phyloP scores from a whole-genome alignment of 202 grass and related monocot species.

The Zizania palustris region DNA sequence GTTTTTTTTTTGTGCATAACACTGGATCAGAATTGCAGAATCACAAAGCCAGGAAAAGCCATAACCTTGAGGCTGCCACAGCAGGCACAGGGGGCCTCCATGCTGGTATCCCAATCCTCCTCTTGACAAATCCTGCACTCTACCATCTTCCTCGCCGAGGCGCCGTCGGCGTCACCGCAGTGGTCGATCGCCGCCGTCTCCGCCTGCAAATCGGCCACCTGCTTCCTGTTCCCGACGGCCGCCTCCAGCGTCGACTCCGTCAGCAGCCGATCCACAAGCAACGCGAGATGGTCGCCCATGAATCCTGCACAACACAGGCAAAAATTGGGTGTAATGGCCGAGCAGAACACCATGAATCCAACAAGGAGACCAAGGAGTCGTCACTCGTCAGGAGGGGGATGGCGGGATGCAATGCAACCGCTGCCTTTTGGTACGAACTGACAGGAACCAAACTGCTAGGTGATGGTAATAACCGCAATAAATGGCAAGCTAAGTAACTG shows the following conservation, averaged over 20 bases:
- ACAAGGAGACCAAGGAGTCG: background rate
- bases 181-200: constrained; percentile 34
- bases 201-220: constrained; percentile 37
- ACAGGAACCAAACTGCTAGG: constrained; percentile 25
- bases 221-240: constrained; percentile 53
- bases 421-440: background rate
- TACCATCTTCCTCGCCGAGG: constrained; percentile 49
- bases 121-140: constrained; percentile 99
- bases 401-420: constrained; percentile 29
- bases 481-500: constrained; percentile 7
- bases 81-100: constrained; percentile 90
- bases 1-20: background rate
- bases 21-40: background rate
- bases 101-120: constrained; percentile 74
- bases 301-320: constrained; percentile 4
- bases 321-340: background rate
- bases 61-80: constrained; percentile 89
- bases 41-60: background rate
- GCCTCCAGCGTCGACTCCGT: constrained; percentile 92
- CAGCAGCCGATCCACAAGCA: constrained; percentile 88
- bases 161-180: constrained; percentile 26
- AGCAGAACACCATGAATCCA: constrained; percentile 13
- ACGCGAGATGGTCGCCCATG: constrained; percentile 94
- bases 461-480: constrained; percentile 14
- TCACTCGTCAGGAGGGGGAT: too few species aligned